Percentiles rank a stretch among this genome's conserved stretches.
Conservation (phyloP, 441 rosid genomes). For the Arabidopsis hybrid region DNA sequence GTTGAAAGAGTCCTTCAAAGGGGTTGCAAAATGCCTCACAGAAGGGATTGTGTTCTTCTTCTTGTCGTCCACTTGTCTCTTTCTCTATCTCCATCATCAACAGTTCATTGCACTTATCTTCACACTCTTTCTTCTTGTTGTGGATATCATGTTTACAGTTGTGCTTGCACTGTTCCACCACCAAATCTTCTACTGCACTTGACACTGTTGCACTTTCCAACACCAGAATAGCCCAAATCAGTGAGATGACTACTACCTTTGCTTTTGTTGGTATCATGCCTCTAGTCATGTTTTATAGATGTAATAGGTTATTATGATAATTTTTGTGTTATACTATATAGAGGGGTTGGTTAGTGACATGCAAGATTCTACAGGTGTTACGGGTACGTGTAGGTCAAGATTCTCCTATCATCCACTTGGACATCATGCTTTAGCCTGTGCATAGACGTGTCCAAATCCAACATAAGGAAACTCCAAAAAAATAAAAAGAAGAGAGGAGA, state of each 20-base stretch:
- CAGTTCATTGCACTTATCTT: background rate
- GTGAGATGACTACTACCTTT: background rate
- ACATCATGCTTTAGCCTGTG: conserved; percentile 13
- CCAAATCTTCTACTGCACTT: conserved; percentile 14
- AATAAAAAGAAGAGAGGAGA: background rate
- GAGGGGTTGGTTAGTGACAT: conserved; percentile 17
- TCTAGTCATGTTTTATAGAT: conserved; percentile 8
- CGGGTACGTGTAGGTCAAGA: conserved; percentile 15
- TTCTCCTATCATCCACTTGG: conserved; percentile 27
- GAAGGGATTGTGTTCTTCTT: background rate
- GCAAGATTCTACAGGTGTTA: conserved; percentile 16
- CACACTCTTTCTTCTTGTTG: conserved; percentile 17
- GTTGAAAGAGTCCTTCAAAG: conserved; percentile 6
- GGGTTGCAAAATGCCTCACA: conserved; percentile 16
- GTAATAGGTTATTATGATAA: background rate
- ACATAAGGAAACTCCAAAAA: background rate
- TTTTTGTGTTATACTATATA: conserved; percentile 9
- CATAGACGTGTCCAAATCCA: conserved; percentile 14
- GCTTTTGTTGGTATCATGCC: conserved; percentile 5
- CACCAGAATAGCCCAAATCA: conserved; percentile 23
- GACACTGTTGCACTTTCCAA: background rate
- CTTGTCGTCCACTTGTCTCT: background rate
- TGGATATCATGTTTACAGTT: conserved; percentile 19
- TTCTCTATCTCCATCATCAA: background rate
- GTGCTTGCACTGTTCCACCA: conserved; percentile 18